phyloP scores from a whole-genome alignment of 2,329 filamentous ascomycete species.

The Apiospora arundinis region DNA sequence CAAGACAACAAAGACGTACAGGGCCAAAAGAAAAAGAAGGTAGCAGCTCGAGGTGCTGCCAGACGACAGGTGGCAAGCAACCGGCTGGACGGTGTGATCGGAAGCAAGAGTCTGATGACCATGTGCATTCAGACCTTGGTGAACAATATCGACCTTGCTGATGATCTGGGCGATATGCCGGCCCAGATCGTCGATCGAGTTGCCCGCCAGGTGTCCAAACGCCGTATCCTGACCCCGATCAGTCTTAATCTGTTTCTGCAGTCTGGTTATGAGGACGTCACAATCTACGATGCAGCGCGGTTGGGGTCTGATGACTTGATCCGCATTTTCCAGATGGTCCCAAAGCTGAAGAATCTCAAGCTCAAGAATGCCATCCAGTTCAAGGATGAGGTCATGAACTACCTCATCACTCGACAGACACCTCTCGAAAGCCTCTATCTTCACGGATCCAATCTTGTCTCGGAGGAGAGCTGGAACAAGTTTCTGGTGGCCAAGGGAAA shows the following conservation, averaged over 20 bases:
- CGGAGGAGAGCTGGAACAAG: slow-evolving; percentile 75
- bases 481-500: slow-evolving; percentile 71
- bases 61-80: slow-evolving; percentile 83
- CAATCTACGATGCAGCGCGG: slow-evolving; percentile 66
- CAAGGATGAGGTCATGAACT: slow-evolving; percentile 84
- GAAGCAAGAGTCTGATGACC: slow-evolving; percentile 71
- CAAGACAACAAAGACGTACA: slow-evolving; percentile 67
- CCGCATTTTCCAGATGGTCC: slow-evolving; percentile 78
- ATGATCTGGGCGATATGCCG: slow-evolving; percentile 67
- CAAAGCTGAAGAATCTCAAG: slow-evolving; percentile 72
- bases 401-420: slow-evolving; percentile 75
- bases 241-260: slow-evolving; percentile 65
- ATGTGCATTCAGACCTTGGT: slow-evolving; percentile 68
- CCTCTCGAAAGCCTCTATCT: slow-evolving; percentile 77
- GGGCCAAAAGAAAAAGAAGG: slow-evolving; percentile 61
- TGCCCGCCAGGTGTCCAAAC: slow-evolving; percentile 65
- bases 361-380: slow-evolving; percentile 89
- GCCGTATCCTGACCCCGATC: slow-evolving; percentile 58
- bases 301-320: slow-evolving; percentile 79
- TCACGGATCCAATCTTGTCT: slow-evolving; percentile 83
- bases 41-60: slow-evolving; percentile 56
- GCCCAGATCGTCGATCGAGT: slow-evolving; percentile 63
- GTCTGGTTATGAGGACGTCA: slow-evolving; percentile 55
- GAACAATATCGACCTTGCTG: slow-evolving; percentile 67
- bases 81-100: slow-evolving; percentile 78